These are phyloP conservation scores for Pyrenopolyporus hunteri DNA, from an alignment of 495 filamentous ascomycete species.

Conservation along the genomic window DNA sequence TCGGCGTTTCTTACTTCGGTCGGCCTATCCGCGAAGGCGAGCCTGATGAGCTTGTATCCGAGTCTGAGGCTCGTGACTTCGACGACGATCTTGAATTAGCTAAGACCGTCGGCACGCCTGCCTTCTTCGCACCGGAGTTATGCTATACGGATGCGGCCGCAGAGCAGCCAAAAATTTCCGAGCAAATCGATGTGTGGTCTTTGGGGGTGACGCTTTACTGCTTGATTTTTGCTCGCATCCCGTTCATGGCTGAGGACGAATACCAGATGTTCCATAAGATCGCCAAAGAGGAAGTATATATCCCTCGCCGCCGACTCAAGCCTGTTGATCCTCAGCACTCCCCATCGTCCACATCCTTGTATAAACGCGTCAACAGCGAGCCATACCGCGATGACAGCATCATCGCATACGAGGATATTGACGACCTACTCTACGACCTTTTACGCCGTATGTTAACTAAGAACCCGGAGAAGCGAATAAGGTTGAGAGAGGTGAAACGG, in stretches of 20 bases:
- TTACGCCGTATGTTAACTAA: conserved; percentile 83
- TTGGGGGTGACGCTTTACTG: conserved; percentile 95
- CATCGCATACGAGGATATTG: conserved; percentile 83
- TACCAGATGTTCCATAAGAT: conserved; percentile 90
- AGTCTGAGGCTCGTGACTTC: conserved; percentile 81
- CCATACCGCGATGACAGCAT: conserved; percentile 67
- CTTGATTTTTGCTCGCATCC: conserved; percentile 89
- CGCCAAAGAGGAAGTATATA: conserved; percentile 85
- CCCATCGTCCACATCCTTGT: conserved; percentile 54
- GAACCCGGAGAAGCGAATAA: conserved; percentile 85
- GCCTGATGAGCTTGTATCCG: conserved; percentile 75
- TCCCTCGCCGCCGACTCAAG: conserved; percentile 78
- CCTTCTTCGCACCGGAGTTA: conserved; percentile 98
- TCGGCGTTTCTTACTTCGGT: conserved; percentile 96
- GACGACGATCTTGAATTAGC: conserved; percentile 93
- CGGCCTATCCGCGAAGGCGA: conserved; percentile 79
- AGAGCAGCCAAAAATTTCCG: conserved; percentile 59
- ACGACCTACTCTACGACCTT: conserved; percentile 80
- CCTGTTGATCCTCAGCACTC: conserved; percentile 69
- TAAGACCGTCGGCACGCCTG: conserved; percentile 96
- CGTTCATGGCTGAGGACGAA: conserved; percentile 89
- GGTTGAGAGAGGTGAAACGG: conserved; percentile 88
- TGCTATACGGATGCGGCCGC: conserved; percentile 74
- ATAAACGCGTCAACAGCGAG: conserved; percentile 58
- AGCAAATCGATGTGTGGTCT: conserved; percentile 94